Evolutionary conservation across 768 basidiomycete genomes (phyloP).

Genomic region (Collybia sordida): DNA sequence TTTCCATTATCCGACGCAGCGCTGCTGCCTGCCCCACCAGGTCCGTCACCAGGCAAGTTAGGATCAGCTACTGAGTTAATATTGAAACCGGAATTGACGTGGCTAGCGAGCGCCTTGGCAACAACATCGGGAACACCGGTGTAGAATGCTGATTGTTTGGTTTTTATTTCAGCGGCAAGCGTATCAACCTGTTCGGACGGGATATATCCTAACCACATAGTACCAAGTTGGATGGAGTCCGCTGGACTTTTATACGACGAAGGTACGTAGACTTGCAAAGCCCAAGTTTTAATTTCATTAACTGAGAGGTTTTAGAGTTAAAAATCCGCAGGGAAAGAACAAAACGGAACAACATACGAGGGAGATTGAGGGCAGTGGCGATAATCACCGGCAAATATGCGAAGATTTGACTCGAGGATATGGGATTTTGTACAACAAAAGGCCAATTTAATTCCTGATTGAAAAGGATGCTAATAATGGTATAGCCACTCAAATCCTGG

Average conservation of each 20-base stretch:
- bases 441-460: conserved; percentile 60
- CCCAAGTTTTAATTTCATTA: conserved; percentile 42
- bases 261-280: conserved; percentile 72
- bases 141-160: conserved; percentile 64
- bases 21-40: conserved; percentile 19
- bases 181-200: conserved; percentile 50
- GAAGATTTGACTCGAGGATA: conserved; percentile 78
- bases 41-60: conserved; percentile 20
- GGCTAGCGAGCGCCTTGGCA: conserved; percentile 55
- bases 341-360: conserved; percentile 23
- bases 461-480: conserved; percentile 67
- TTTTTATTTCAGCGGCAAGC: conserved; percentile 67
- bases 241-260: conserved; percentile 43
- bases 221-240: conserved; percentile 56
- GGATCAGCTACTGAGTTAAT: conserved; percentile 48
- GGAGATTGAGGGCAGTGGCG: conserved; percentile 27
- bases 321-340: conserved; percentile 6
- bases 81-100: conserved; percentile 69
- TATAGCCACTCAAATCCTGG: conserved; percentile 34
- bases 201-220: conserved; percentile 73
- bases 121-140: conserved; percentile 43
- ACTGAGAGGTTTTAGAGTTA: conserved; percentile 16
- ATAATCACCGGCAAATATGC: conserved; percentile 57
- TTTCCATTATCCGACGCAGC: conserved; percentile 36
- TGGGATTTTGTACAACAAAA: conserved; percentile 56